phyloP scores from a whole-genome alignment of 1,284 basidiomycete species.

The Melampsora occidentalis region DNA sequence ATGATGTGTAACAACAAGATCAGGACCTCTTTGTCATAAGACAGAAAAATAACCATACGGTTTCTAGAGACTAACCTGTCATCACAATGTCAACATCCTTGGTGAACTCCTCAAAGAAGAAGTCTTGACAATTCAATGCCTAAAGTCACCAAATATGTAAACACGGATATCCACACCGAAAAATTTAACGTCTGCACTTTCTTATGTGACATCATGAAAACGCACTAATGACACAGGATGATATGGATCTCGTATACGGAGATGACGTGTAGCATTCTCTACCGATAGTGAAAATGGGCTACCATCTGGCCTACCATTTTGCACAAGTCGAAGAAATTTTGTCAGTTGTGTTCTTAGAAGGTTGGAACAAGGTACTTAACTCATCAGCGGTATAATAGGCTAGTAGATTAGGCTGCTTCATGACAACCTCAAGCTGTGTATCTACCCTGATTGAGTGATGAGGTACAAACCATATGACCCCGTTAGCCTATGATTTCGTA shows the following conservation, averaged over 20 bases:
- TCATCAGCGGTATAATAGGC: background rate
- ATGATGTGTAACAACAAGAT: too few species aligned
- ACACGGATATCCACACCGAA: background rate
- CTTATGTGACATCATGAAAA: background rate
- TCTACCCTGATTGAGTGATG: background rate
- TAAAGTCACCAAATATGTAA: background rate
- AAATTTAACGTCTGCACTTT: background rate
- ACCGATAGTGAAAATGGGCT: background rate
- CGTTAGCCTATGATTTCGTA: too few species aligned
- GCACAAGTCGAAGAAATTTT: background rate
- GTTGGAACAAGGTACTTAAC: background rate
- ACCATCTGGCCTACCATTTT: conserved; percentile 18
- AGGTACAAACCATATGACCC: too few species aligned
- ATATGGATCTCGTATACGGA: conserved; percentile 28
- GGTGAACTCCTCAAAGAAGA: conserved; percentile 30
- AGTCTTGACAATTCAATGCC: conserved; percentile 40
- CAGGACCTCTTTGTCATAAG: too few species aligned
- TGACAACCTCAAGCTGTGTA: background rate
- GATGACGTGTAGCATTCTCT: background rate
- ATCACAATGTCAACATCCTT: conserved; percentile 30
- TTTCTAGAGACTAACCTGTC: conserved; percentile 14
- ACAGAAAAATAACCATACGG: too few species aligned
- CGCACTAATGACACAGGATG: conserved; percentile 36
- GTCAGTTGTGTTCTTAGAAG: background rate
- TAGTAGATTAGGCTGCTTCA: background rate